Base-by-base conservation (phyloP, 306 rosid species). In the Prunus padus region DNA sequence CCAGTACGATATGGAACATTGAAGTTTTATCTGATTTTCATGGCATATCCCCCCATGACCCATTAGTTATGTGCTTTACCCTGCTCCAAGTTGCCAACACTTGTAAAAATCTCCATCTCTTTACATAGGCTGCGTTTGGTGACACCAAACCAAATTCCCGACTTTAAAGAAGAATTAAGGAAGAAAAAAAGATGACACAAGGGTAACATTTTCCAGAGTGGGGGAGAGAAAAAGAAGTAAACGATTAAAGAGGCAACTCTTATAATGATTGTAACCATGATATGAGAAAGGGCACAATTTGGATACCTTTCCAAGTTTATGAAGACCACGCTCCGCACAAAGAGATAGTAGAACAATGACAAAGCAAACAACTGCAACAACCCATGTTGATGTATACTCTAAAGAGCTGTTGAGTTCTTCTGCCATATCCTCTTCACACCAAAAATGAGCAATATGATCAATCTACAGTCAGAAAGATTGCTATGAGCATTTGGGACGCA, bases 371-470 rank as follows among this genome's bases (percentile, higher is more conserved):
- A 63, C 84, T 8, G 99, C 98, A 11, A 96, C 90, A 26, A 96
- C 87, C 99, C 99, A 96, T 62, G 97, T 90, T 28, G 99, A 91
- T 26, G 96, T 90, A 71, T 72, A 92, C 85, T 92, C 98, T 28
- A 96, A 85, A 42, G 91, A 90, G 69, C 73, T 74, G 81, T 71
- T 85, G 68, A 63, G 77, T 74, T 84, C 91, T 74, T 83, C 90
- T 86, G 52, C 19, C 78, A 71, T 55, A 26, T 47, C 42, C 52
- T 62, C 30, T 28, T 60, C 76, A 23, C 28, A 26, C 65, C 78
- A 14, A 46, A 44, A 37, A 66, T 30, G 57, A 6, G 26, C 57
- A 51, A 31, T 70, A 25, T n/a, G 23, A 70, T 31, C 20, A 46
- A 44, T 59, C 57, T 30, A 45, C 68, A 28, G 23, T 16, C 63